A percentile compares a stretch with the other conserved stretches of the same genome.
These are phyloP conservation scores for Aspergillus awamori DNA, from an alignment of 2,329 filamentous ascomycete genomes.

Conservation along the genomic window DNA sequence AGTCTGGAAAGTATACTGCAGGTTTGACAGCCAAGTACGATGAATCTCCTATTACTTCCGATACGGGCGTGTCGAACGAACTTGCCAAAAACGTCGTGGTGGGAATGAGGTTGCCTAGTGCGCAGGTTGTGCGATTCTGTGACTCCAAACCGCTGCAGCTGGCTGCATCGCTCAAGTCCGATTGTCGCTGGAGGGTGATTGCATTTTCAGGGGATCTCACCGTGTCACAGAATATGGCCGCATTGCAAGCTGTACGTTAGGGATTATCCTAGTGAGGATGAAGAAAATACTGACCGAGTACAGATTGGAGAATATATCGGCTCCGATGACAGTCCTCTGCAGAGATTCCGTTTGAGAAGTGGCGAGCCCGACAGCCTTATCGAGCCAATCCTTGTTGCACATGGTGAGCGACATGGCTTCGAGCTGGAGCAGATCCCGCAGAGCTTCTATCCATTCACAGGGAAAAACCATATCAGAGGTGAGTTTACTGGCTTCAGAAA, in stretches of 20 bases:
- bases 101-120: slow-evolving; percentile 56
- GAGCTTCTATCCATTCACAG: slow-evolving; percentile 60
- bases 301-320: slow-evolving; percentile 46
- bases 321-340: slow-evolving; percentile 47
- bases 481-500: slow-evolving; percentile 17
- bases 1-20: slow-evolving; percentile 62
- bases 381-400: slow-evolving; percentile 59
- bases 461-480: slow-evolving; percentile 60
- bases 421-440: slow-evolving; percentile 58
- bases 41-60: slow-evolving; percentile 51
- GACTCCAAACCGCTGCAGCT: slow-evolving; percentile 62
- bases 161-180: slow-evolving; percentile 53
- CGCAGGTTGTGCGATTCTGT: slow-evolving; percentile 62
- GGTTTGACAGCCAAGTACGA: slow-evolving; percentile 61
- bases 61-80: slow-evolving; percentile 35
- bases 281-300: slow-evolving; percentile 11
- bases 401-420: slow-evolving; percentile 51
- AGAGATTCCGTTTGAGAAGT: slow-evolving; percentile 46
- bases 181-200: slow-evolving; percentile 57
- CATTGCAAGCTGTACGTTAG: slow-evolving; percentile 43
- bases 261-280: neutral
- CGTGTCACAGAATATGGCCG: slow-evolving; percentile 26
- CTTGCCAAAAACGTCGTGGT: slow-evolving; percentile 44
- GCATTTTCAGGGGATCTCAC: slow-evolving; percentile 52
- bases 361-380: slow-evolving; percentile 59